Base-by-base conservation (phyloP, 116 monocot species). In the Trichopus zeylanicus region DNA sequence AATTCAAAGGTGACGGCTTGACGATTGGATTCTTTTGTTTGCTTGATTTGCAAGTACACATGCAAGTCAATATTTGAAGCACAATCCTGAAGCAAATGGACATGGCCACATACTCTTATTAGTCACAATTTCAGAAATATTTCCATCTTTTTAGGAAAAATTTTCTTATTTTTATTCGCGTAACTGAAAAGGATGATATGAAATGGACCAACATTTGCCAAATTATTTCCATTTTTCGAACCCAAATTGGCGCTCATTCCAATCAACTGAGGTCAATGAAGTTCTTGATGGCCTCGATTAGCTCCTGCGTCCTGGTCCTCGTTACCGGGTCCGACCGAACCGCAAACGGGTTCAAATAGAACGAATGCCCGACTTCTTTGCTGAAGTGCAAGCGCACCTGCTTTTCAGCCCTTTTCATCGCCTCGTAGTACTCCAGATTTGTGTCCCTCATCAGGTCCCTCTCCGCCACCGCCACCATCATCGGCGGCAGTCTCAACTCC, bases 391-490 rank as follows among this genome's bases (percentile, higher is more conserved):
- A 42, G 60, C 60, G 66, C 19, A 73, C 53, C 1, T 73, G 66
- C 66, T 66, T 66, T 29, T 66, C 66, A 6, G 83, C 83, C 30
- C 21, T 31, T 61, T 61, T 71, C 81, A 84, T 61, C 18, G 84
- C 79, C 63, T 84, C 79, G 49, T 55, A 75, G 69, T 81, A 92
- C 67, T 92, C 88, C 35, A 84, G 21, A 46, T 88, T 74, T 1
- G 84, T 84, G 69, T 84, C 84, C 54, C 72, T 49, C 7, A 92
- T 61, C 64, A 88, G 61, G 64, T 92, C 84, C 6, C 35, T 10
- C 59, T 84, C 88, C 1, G 84, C 88, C 61, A 88, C 84, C 3
- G 31, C 78, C 20, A 88, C 84, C 56, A 93, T 33, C 37, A 85
- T 38, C 11, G 85, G 80, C 18, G 92, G 81, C 42, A 92, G 35